Evolutionary conservation across 148 eudicot species (phyloP).

Genomic region (Camellia japonica): DNA sequence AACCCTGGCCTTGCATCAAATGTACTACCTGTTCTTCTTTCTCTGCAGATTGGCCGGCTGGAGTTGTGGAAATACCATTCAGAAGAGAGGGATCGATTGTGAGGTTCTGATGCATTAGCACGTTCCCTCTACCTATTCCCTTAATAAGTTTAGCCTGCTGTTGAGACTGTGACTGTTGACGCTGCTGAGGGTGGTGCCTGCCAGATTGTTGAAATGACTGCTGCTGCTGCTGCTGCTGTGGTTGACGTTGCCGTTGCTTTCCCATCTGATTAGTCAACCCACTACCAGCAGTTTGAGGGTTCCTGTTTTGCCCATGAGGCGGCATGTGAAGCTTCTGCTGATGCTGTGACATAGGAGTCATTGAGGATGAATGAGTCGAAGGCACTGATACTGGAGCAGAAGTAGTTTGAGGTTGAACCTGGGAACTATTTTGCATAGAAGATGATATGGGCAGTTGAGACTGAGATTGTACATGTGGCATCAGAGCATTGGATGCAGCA

Average conservation of each 20-base stretch:
- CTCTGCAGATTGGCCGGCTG: slow-evolving; percentile 54
- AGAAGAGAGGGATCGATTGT: slow-evolving; percentile 44
- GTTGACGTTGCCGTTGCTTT: slow-evolving; percentile 60
- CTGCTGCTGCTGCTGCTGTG: slow-evolving; percentile 38
- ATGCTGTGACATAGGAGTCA: slow-evolving; percentile 46
- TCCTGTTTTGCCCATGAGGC: slow-evolving; percentile 51
- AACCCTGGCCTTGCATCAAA: slow-evolving; percentile 43
- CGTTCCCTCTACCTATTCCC: slow-evolving; percentile 64
- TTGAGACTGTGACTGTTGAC: slow-evolving; percentile 54
- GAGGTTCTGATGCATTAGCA: slow-evolving; percentile 50
- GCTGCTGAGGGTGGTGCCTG: slow-evolving; percentile 73
- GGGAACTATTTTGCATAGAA: slow-evolving; percentile 50
- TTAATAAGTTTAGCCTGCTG: slow-evolving; percentile 57
- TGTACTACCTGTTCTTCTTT: slow-evolving; percentile 50
- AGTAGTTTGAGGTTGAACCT: slow-evolving; percentile 46
- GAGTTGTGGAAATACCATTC: slow-evolving; percentile 49
- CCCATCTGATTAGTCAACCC: slow-evolving; percentile 50
- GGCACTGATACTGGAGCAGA: slow-evolving; percentile 53
- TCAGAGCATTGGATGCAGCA: slow-evolving; percentile 52
- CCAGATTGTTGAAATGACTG: slow-evolving; percentile 51
- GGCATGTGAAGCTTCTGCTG: slow-evolving; percentile 56
- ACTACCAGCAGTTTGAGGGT: slow-evolving; percentile 44
- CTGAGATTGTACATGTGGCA: slow-evolving; percentile 54
- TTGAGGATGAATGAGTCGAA: slow-evolving; percentile 44
- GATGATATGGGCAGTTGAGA: slow-evolving; percentile 56